Conservation (phyloP, 1,284 basidiomycete genomes). For the Pulveroboletus sp. region DNA sequence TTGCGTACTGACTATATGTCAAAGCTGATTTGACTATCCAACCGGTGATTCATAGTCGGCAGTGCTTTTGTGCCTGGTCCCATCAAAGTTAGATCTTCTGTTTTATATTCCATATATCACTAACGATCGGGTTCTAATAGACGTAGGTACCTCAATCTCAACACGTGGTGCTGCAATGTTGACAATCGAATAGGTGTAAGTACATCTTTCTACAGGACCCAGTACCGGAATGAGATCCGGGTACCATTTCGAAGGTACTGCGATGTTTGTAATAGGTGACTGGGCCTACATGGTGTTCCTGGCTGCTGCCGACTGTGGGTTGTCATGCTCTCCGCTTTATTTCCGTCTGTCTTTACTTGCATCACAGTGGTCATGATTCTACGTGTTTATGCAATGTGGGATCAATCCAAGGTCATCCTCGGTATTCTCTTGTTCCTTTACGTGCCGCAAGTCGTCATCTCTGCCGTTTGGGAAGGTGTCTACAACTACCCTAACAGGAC, state of each 20-base stretch:
- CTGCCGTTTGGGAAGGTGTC: slow-evolving; percentile 4
- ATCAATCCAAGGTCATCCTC: slow-evolving; percentile 6
- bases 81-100: background rate
- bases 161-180: background rate
- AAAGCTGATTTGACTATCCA: background rate
- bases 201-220: background rate
- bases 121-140: background rate
- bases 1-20: background rate
- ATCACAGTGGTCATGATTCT: slow-evolving; percentile 18
- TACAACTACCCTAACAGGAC: background rate
- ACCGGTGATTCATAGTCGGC: background rate
- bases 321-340: too few species aligned
- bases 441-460: background rate
- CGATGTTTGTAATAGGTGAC: slow-evolving; percentile 1
- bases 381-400: slow-evolving; percentile 19
- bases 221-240: background rate
- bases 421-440: slow-evolving; percentile 10
- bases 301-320: slow-evolving; percentile 15
- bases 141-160: background rate
- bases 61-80: slow-evolving; percentile 9
- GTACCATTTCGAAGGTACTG: slow-evolving; percentile 5
- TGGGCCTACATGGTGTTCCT: slow-evolving; percentile 16
- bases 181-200: slow-evolving; percentile 11
- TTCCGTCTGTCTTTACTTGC: background rate
- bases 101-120: background rate